Evolutionary conservation across 495 filamentous ascomycete species (phyloP), one percentile per base, ranked within the genome.

Genomic region (Neurospora sp.): DNA sequence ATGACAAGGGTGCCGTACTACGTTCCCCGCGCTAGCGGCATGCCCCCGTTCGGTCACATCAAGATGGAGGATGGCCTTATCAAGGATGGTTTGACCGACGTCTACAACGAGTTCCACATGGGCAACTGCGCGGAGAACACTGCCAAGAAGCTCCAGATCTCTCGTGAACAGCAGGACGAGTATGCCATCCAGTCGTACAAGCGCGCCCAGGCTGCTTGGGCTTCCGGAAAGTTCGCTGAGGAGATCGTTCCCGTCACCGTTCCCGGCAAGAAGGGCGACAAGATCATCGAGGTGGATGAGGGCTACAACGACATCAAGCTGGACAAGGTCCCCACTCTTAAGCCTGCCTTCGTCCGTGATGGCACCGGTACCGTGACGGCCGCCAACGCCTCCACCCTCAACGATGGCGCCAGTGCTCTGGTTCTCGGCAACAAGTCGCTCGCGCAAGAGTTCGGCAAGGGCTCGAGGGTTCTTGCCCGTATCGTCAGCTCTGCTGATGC

Each of bases 51-150:
- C 75, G 96, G 96, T 41, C 89, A 96, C 73, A 85, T 96, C 76
- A 90, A 90, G 79, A 83, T 95, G 81, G 90, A 95, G 80, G 96
- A 99, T 79, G 96, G 96, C 4, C 82, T 99, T 77, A 92, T 98
- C 77, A 97, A 94, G 81, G 96, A 99, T 78, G 96, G 96, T 9
- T 84, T 99, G 45, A 97, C 94, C 88, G 96, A 99, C 82, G 94
- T 97, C 31, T 99, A 98, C 81, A 93, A 97, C 80, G 87, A 97
- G 78, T 90, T 98, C 78, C 95, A 97, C 79, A 99, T 99, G 96
- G 96, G 96, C 8, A 92, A 94, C 72, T 99, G 96, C 78, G 96
- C 95, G n/a, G 96, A 99, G 84, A 90, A 91, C 72, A 97, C 94
- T 14, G 95, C 93, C 5, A 96, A 95, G 85, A 95, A 96, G 74